Percentiles rank a stretch among this genome's conserved stretches.
phyloP scores from a whole-genome alignment of 2,329 filamentous ascomycete genomes.

The Paecilomyces fulvus region DNA sequence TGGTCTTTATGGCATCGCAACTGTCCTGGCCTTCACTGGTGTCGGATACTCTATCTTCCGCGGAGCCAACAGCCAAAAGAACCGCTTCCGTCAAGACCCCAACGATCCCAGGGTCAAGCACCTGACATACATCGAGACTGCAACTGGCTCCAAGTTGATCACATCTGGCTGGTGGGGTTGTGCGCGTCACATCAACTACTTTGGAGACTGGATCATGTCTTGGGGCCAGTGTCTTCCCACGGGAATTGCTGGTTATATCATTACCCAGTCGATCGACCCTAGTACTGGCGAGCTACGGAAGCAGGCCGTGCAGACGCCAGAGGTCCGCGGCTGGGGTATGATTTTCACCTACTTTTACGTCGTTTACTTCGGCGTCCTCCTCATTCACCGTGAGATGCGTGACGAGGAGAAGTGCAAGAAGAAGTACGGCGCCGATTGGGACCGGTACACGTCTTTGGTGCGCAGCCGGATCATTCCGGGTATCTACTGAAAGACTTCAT shows the following conservation, averaged over 20 bases:
- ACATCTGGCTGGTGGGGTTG: constrained; percentile 89
- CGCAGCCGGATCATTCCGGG: constrained; percentile 75
- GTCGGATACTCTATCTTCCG: constrained; percentile 88
- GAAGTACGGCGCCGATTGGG: constrained; percentile 93
- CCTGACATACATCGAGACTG: constrained; percentile 78
- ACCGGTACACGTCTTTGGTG: constrained; percentile 75
- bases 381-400: constrained; percentile 76
- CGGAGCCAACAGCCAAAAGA: constrained; percentile 89
- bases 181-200: constrained; percentile 89
- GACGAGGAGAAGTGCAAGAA: constrained; percentile 85
- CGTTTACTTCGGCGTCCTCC: constrained; percentile 77
- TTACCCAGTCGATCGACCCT: constrained; percentile 44
- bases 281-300: constrained; percentile 56
- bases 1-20: constrained; percentile 56
- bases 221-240: constrained; percentile 89
- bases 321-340: constrained; percentile 73
- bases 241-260: constrained; percentile 70
- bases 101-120: constrained; percentile 69
- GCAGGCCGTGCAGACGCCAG: constrained; percentile 63
- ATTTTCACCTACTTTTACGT: constrained; percentile 92
- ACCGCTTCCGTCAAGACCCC: constrained; percentile 82
- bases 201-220: constrained; percentile 89
- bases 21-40: constrained; percentile 58
- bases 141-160: constrained; percentile 69
- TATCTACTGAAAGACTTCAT: constrained; percentile 53